Evolutionary conservation across 2,329 filamentous ascomycete genomes (phyloP).

Genomic region (Cucurbitaria berberidis): DNA sequence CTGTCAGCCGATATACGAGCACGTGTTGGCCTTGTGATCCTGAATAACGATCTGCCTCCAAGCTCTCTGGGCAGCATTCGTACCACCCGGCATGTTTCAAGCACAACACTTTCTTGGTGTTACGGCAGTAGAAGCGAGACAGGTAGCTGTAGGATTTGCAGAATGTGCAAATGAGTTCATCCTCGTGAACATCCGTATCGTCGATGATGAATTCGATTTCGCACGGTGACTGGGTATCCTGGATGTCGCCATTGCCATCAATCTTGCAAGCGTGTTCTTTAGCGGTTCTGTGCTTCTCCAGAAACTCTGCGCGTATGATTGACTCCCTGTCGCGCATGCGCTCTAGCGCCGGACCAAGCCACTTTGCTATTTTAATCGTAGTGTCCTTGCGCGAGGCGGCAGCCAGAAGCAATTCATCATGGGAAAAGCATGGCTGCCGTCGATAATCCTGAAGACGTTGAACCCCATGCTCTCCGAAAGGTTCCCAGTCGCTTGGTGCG

Average conservation of each 20-base stretch:
- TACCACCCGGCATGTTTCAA: slow-evolving; percentile 79
- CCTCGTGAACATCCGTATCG: slow-evolving; percentile 80
- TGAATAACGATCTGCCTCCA: slow-evolving; percentile 70
- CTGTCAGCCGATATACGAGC: slow-evolving; percentile 77
- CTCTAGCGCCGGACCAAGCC: slow-evolving; percentile 86
- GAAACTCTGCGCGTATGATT: slow-evolving; percentile 70
- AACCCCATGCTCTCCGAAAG: slow-evolving; percentile 84
- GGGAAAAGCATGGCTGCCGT: slow-evolving; percentile 93
- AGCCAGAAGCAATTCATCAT: slow-evolving; percentile 92
- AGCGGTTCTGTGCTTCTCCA: slow-evolving; percentile 66
- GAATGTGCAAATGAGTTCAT: slow-evolving; percentile 88
- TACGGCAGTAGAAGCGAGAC: slow-evolving; percentile 85
- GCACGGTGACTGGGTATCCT: slow-evolving; percentile 32
- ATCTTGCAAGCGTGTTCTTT: slow-evolving; percentile 46
- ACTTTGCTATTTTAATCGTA: slow-evolving; percentile 89
- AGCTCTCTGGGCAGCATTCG: slow-evolving; percentile 74
- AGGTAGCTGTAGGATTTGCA: slow-evolving; percentile 94
- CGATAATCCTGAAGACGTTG: slow-evolving; percentile 85
- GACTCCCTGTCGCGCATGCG: slow-evolving; percentile 78
- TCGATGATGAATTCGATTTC: slow-evolving; percentile 43
- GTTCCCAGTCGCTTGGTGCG: slow-evolving; percentile 93
- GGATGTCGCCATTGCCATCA: slow-evolving; percentile 59
- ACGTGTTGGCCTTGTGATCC: slow-evolving; percentile 65
- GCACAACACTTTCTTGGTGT: slow-evolving; percentile 81
- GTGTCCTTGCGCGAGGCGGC: slow-evolving; percentile 77